Evolutionary conservation across 2,329 filamentous ascomycete genomes (phyloP).

Genomic region (Fusarium multiceps): DNA sequence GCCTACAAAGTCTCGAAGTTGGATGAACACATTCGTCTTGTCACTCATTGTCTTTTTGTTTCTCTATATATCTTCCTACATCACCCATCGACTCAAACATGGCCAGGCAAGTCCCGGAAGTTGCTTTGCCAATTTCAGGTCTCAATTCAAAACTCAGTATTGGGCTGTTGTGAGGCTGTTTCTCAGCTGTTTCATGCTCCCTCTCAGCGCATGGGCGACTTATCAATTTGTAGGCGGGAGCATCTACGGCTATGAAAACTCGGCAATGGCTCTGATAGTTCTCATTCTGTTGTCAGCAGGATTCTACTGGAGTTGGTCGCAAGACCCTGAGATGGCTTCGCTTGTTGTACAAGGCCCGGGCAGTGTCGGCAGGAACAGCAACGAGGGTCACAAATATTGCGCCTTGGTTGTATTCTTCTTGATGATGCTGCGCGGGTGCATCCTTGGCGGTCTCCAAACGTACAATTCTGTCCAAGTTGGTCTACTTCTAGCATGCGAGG

Average conservation of each 20-base stretch:
- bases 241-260: conserved; percentile 37
- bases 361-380: no score
- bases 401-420: conserved; percentile 23
- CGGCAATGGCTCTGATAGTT: conserved; percentile 51
- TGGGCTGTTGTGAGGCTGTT: conserved; percentile 72
- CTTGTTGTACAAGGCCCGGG: not conserved
- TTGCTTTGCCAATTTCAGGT: rapidly evolving
- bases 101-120: rapidly evolving
- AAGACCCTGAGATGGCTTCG: conserved; percentile 3
- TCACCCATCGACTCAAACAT: conserved; percentile 3
- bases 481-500: conserved; percentile 22
- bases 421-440: conserved; percentile 26
- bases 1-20: conserved; percentile 70
- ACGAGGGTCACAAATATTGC: not conserved
- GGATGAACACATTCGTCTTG: conserved; percentile 76
- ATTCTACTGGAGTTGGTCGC: conserved; percentile 45
- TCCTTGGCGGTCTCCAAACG: conserved; percentile 29
- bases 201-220: conserved; percentile 75
- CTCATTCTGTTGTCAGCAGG: conserved; percentile 34
- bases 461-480: conserved; percentile 10
- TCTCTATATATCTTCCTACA: conserved; percentile 66
- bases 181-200: conserved; percentile 81
- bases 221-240: conserved; percentile 67
- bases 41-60: conserved; percentile 68
- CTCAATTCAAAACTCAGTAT: conserved; percentile 53